A percentile compares a stretch with the other conserved stretches of the same genome.
Evolutionary conservation across 352 stramenopile species (phyloP).

Genomic region (Phytopythium vexans): DNA sequence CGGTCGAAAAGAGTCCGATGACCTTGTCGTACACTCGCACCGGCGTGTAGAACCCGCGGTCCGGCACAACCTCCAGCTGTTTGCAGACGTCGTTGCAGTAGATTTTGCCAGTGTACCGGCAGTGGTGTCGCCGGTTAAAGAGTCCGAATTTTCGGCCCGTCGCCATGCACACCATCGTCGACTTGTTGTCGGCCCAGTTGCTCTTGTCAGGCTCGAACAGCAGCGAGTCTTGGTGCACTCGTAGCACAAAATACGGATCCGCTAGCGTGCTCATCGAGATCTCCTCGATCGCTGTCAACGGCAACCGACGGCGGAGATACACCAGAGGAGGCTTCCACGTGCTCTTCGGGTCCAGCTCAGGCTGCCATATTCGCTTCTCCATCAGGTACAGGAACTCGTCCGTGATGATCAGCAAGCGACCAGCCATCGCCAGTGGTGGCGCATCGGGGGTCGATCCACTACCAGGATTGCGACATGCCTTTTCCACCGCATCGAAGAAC

Average conservation of each 20-base stretch:
- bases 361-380: slow-evolving; percentile 65
- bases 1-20: slow-evolving; percentile 79
- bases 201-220: slow-evolving; percentile 65
- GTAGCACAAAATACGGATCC: slow-evolving; percentile 78
- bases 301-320: slow-evolving; percentile 64
- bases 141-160: slow-evolving; percentile 87
- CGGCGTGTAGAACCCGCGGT: slow-evolving; percentile 76
- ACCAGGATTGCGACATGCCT: slow-evolving; percentile 32
- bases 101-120: slow-evolving; percentile 81
- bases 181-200: slow-evolving; percentile 85
- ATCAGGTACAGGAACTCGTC: slow-evolving; percentile 77
- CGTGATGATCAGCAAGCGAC: slow-evolving; percentile 65
- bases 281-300: slow-evolving; percentile 60
- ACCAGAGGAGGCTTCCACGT: slow-evolving; percentile 57
- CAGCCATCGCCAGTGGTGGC: slow-evolving; percentile 31
- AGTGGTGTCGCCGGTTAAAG: slow-evolving; percentile 87
- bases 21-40: slow-evolving; percentile 76
- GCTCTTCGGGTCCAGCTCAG: slow-evolving; percentile 51
- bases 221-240: slow-evolving; percentile 50
- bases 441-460: slow-evolving; percentile 13
- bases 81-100: slow-evolving; percentile 85
- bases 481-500: slow-evolving; percentile 76
- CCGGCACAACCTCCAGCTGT: slow-evolving; percentile 72
- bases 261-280: slow-evolving; percentile 79
- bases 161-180: slow-evolving; percentile 78